Evolutionary conservation across 768 basidiomycete genomes (phyloP).

Genomic region (Boletus fagicola): DNA sequence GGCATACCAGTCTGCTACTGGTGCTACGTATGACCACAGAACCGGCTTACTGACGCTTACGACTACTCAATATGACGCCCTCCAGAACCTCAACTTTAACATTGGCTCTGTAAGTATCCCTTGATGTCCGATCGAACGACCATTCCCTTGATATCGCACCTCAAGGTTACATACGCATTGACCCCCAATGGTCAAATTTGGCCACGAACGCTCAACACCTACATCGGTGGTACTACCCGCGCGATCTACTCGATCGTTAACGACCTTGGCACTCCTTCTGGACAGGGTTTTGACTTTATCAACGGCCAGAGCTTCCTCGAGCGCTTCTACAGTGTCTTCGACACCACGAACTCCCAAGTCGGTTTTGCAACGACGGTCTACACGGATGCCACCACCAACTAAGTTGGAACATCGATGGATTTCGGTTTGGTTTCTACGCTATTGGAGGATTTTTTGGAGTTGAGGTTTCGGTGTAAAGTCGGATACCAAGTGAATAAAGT

Average conservation of each 20-base stretch:
- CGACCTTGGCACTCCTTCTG: conserved; percentile 39
- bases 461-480: background rate
- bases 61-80: conserved; percentile 44
- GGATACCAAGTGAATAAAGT: conserved; percentile 3
- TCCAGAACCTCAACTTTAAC: conserved; percentile 58
- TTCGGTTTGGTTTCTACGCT: background rate
- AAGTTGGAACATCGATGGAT: background rate
- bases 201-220: conserved; percentile 43
- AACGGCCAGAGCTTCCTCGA: conserved; percentile 54
- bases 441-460: background rate
- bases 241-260: conserved; percentile 40
- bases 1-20: conserved; percentile 45
- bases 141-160: background rate
- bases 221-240: conserved; percentile 38
- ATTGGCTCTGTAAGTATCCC: conserved; percentile 43
- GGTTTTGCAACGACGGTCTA: conserved; percentile 29
- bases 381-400: conserved; percentile 34
- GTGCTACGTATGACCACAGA: conserved; percentile 32
- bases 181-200: conserved; percentile 46
- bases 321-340: conserved; percentile 67
- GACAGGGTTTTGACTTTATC: conserved; percentile 54
- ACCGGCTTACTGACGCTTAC: conserved; percentile 56
- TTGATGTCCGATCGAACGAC: background rate
- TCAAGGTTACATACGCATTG: conserved; percentile 35
- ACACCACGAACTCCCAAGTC: conserved; percentile 50